Conservation (phyloP, 768 basidiomycete species). For the Amanita brunnescens region DNA sequence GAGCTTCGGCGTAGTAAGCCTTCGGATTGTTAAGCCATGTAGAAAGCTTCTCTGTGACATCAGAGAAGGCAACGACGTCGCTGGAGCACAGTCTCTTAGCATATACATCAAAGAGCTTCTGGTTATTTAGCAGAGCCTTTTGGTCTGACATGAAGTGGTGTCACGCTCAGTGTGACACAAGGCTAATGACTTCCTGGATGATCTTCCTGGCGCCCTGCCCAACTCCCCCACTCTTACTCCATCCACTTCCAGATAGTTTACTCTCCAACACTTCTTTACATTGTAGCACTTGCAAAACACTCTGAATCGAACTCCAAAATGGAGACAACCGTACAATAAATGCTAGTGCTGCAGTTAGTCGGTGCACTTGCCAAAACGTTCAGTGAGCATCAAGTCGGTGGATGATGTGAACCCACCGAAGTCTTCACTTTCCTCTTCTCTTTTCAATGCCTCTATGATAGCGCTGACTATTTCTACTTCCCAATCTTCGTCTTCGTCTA, state of each 20-base stretch:
- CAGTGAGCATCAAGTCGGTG: neutral
- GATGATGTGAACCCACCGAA: slow-evolving; percentile 46
- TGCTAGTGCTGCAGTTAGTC: slow-evolving; percentile 70
- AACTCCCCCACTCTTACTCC: slow-evolving; percentile 41
- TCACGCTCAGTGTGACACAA: neutral
- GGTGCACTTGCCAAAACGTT: slow-evolving; percentile 49
- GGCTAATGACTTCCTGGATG: slow-evolving; percentile 51
- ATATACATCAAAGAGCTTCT: slow-evolving; percentile 30
- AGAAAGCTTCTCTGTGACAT: slow-evolving; percentile 28
- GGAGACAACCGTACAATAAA: slow-evolving; percentile 73
- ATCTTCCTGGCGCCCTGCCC: slow-evolving; percentile 49
- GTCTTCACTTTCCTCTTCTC: slow-evolving; percentile 69
- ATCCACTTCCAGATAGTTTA: slow-evolving; percentile 47
- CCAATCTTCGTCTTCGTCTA: slow-evolving; percentile 69
- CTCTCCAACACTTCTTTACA: slow-evolving; percentile 42
- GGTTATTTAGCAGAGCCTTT: slow-evolving; percentile 17
- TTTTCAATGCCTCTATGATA: slow-evolving; percentile 67
- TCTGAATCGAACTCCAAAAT: slow-evolving; percentile 39
- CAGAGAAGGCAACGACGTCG: slow-evolving; percentile 17
- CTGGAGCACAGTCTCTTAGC: slow-evolving; percentile 24
- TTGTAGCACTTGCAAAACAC: slow-evolving; percentile 67
- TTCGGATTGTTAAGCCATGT: slow-evolving; percentile 37
- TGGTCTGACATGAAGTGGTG: neutral
- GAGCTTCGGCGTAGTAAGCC: slow-evolving; percentile 45
- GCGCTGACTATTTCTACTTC: slow-evolving; percentile 79